phyloP scores from a whole-genome alignment of 495 filamentous ascomycete genomes.

The Daldinia childiae region DNA sequence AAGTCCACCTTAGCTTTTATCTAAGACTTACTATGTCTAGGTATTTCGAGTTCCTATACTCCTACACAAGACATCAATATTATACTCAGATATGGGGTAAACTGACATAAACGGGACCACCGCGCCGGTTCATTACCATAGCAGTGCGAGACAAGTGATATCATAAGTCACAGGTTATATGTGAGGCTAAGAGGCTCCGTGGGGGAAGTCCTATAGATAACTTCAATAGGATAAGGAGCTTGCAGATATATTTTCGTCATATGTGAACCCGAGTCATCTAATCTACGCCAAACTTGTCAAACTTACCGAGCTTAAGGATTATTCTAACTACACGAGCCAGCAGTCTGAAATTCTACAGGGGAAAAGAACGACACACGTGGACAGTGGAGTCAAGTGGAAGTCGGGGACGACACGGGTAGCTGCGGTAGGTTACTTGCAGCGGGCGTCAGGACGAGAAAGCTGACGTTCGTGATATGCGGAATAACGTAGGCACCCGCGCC shows the following conservation, averaged over 20 bases:
- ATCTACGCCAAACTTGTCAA: neutral
- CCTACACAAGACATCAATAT: neutral
- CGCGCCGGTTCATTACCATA: neutral
- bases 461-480: conserved; percentile 7
- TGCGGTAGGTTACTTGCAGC: conserved; percentile 34
- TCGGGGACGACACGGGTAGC: conserved; percentile 13
- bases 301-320: neutral
- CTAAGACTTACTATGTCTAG: neutral
- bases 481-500: conserved; percentile 19
- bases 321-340: neutral
- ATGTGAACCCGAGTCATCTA: neutral
- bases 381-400: no score
- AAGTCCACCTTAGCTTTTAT: neutral
- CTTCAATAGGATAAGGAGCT: neutral
- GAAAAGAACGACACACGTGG: no score
- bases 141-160: neutral
- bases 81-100: neutral
- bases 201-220: neutral
- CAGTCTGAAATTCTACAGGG: no score
- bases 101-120: neutral
- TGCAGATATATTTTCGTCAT: neutral
- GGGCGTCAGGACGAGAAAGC: conserved; percentile 18
- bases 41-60: neutral
- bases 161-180: conserved; percentile 1
- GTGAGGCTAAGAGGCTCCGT: neutral